These are phyloP conservation scores for Porcisia deanei DNA, from an alignment of 208 protist genomes.

Conservation along the genomic window DNA sequence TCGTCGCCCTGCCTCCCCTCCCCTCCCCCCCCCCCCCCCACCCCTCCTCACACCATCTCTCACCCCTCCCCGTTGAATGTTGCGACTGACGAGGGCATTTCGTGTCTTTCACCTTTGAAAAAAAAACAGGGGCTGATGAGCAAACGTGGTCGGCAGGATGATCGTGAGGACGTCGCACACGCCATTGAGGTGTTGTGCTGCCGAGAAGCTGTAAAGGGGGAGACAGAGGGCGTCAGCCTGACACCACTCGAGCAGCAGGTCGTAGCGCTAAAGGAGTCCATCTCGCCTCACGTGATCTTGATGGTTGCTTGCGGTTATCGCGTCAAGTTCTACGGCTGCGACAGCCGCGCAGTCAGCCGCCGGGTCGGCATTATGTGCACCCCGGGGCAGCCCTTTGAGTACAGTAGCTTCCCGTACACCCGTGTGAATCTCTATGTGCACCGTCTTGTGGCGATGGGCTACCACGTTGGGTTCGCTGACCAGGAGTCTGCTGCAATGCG, in stretches of 20 bases:
- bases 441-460: conserved; percentile 88
- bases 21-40: too few relatives aligned
- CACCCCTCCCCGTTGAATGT: neutral
- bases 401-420: conserved; percentile 80
- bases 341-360: conserved; percentile 82
- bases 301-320: conserved; percentile 90
- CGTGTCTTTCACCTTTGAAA: conserved; percentile 6
- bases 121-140: conserved; percentile 31
- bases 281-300: conserved; percentile 65
- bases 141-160: conserved; percentile 58
- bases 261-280: conserved; percentile 51
- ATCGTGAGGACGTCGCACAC: conserved; percentile 38
- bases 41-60: too few relatives aligned
- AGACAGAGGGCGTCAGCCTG: conserved; percentile 45
- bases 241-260: conserved; percentile 87
- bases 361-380: conserved; percentile 90
- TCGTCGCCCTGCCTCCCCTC: too few relatives aligned
- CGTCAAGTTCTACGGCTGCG: conserved; percentile 82
- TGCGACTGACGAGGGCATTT: neutral
- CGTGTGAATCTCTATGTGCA: conserved; percentile 81
- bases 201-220: conserved; percentile 26
- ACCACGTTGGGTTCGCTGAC: conserved; percentile 88
- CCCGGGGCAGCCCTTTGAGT: conserved; percentile 76
- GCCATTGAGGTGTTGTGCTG: conserved; percentile 71
- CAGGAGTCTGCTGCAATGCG: conserved; percentile 86